Percentiles rank a stretch among this genome's conserved stretches.
phyloP scores from a whole-genome alignment of 495 filamentous ascomycete genomes.

The Aspergillus biplanus region DNA sequence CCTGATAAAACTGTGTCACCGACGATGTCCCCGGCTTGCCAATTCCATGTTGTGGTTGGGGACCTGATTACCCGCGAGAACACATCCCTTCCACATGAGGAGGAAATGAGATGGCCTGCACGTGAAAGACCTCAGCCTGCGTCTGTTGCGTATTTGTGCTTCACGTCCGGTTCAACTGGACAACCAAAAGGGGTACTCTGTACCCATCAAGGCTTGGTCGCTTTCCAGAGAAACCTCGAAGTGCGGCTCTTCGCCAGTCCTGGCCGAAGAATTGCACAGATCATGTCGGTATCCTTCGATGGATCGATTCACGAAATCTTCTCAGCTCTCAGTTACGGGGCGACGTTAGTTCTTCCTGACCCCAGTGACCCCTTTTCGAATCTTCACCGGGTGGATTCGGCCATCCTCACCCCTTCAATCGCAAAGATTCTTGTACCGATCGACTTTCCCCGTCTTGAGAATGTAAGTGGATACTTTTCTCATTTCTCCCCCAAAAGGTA shows the following conservation, averaged over 20 bases:
- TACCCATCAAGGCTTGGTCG: conserved; percentile 26
- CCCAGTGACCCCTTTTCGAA: conserved; percentile 25
- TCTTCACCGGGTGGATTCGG: conserved; percentile 24
- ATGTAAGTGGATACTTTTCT: conserved; percentile 10
- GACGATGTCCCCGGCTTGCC: not conserved
- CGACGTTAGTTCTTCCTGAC: conserved; percentile 36
- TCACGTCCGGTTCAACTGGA: conserved; percentile 43
- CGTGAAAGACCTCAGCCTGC: conserved; percentile 7
- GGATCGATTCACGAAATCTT: conserved; percentile 45
- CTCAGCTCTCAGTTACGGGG: conserved; percentile 40
- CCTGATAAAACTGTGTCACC: conserved; percentile 4
- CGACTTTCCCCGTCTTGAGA: conserved; percentile 28
- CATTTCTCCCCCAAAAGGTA: not conserved
- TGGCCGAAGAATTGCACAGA: conserved; percentile 34
- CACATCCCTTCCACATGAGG: not conserved
- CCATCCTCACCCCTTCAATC: conserved; percentile 39
- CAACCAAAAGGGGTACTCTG: conserved; percentile 37
- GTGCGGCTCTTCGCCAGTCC: conserved; percentile 30
- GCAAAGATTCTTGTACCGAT: conserved; percentile 21
- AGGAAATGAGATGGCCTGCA: not conserved
- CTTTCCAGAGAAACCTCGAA: conserved; percentile 26
- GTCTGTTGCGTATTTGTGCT: conserved; percentile 34
- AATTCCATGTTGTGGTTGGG: not conserved
- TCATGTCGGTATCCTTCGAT: conserved; percentile 43
- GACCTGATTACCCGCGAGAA: not conserved